Percentiles rank a stretch among this genome's conserved stretches.
These are phyloP conservation scores for Podaxis pistillaris DNA, from an alignment of 768 basidiomycete genomes.

Conservation along the genomic window DNA sequence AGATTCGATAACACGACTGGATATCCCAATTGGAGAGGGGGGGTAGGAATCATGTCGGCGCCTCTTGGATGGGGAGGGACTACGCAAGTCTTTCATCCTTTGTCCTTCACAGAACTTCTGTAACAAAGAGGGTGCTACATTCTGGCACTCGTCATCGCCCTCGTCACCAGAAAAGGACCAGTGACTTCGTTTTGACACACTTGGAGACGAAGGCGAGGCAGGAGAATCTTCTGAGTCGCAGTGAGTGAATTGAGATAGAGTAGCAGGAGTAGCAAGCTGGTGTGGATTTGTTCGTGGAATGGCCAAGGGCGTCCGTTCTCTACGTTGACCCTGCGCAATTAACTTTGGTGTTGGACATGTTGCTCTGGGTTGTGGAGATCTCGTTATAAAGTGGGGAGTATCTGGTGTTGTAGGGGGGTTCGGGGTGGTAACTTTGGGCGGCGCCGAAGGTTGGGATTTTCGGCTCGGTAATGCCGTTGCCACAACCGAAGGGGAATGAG, in stretches of 20 bases:
- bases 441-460: neutral
- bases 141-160: neutral
- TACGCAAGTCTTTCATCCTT: neutral
- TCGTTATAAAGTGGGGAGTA: neutral
- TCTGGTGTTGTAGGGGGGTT: neutral
- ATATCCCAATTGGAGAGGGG: neutral
- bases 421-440: neutral
- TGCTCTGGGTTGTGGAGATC: neutral
- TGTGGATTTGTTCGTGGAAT: neutral
- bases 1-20: neutral
- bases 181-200: neutral
- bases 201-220: neutral
- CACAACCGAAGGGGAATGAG: neutral
- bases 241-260: neutral
- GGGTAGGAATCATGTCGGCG: neutral
- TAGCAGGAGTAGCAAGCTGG: neutral
- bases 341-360: neutral
- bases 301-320: neutral
- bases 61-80: neutral
- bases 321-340: neutral
- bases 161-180: neutral
- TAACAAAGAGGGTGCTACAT: neutral
- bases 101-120: neutral
- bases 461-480: neutral
- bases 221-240: neutral